These are phyloP conservation scores for Venturia pyrina DNA, from an alignment of 2,329 filamentous ascomycete genomes.

Conservation along the genomic window DNA sequence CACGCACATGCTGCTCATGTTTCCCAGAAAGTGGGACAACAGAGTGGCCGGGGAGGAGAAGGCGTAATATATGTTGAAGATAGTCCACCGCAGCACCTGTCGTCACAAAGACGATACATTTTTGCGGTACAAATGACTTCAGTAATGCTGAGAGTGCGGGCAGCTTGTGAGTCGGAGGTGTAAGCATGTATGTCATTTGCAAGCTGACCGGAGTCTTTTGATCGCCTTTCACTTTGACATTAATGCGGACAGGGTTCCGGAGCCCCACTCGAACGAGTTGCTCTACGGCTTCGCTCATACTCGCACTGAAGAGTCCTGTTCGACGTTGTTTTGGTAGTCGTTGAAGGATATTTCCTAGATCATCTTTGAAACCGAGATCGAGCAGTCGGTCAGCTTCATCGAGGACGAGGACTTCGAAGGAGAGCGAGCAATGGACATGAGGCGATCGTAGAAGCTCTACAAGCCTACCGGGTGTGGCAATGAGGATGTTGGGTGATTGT, in stretches of 20 bases:
- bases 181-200: constrained; percentile 77
- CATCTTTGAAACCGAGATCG: constrained; percentile 88
- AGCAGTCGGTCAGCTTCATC: constrained; percentile 91
- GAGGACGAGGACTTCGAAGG: constrained; percentile 84
- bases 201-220: constrained; percentile 83
- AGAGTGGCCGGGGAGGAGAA: constrained; percentile 58
- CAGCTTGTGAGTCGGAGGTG: constrained; percentile 69
- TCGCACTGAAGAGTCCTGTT: constrained; percentile 90
- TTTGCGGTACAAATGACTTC: constrained; percentile 63
- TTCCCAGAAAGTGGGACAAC: constrained; percentile 86
- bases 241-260: constrained; percentile 88
- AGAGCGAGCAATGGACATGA: constrained; percentile 78
- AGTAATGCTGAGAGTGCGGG: constrained; percentile 64
- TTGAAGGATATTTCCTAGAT: constrained; percentile 74
- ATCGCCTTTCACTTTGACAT: constrained; percentile 79
- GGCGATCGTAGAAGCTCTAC: constrained; percentile 78
- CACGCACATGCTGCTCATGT: constrained; percentile 74
- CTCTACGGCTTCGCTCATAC: constrained; percentile 88
- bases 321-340: constrained; percentile 84
- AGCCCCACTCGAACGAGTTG: constrained; percentile 87
- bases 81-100: constrained; percentile 95
- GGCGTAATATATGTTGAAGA: constrained; percentile 70
- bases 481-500: constrained; percentile 75
- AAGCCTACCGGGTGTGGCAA: constrained; percentile 83
- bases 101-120: constrained; percentile 83